Evolutionary conservation across 129 eudicot genomes (phyloP).

Genomic region (Ambrosia trifida): DNA sequence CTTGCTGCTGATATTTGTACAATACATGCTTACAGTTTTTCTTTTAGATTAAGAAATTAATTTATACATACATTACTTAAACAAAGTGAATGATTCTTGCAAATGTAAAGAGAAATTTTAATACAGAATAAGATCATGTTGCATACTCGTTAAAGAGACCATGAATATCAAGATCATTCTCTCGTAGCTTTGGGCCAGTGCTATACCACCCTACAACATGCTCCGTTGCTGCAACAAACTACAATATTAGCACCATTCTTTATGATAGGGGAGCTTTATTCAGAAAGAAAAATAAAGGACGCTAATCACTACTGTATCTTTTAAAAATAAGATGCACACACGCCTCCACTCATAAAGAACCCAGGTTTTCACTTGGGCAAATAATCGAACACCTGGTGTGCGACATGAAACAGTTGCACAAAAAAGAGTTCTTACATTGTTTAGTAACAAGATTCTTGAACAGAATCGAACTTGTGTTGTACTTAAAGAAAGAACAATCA

Average conservation of each 20-base stretch:
- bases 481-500: too few relatives aligned
- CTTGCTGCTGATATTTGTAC: neutral
- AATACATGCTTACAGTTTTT: neutral
- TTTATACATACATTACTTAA: neutral
- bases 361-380: slow-evolving; percentile 1
- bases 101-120: neutral
- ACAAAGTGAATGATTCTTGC: slow-evolving; percentile 6
- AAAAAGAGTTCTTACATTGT: neutral
- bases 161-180: slow-evolving; percentile 85
- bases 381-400: slow-evolving; percentile 28
- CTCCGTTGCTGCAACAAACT: slow-evolving; percentile 74
- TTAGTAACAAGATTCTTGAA: slow-evolving; percentile 11
- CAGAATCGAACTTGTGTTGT: too few relatives aligned
- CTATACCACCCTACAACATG: slow-evolving; percentile 99
- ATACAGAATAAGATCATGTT: neutral
- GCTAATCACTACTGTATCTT: neutral
- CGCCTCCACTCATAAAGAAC: neutral
- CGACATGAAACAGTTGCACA: neutral
- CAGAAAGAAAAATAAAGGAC: slow-evolving; percentile 1
- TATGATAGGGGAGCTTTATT: too few relatives aligned
- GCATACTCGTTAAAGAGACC: slow-evolving; percentile 86
- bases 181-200: slow-evolving; percentile 92
- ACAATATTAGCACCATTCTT: neutral
- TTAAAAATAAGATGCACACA: neutral
- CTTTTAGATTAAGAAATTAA: neutral